Evolutionary conservation across 768 basidiomycete genomes (phyloP).

Genomic region (Suillus americanus): DNA sequence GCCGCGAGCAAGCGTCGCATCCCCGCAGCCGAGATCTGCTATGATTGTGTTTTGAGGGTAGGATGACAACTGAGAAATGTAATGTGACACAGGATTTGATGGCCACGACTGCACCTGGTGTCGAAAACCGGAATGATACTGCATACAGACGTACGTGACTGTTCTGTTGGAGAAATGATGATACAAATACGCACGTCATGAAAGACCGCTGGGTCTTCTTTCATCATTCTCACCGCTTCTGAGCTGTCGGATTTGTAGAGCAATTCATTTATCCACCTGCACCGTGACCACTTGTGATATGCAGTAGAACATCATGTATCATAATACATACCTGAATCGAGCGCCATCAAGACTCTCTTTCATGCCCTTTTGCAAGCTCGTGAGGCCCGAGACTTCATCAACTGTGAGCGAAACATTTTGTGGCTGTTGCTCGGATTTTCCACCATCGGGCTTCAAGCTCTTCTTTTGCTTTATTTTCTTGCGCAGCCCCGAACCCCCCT

Average conservation of each 20-base stretch:
- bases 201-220: constrained; percentile 76
- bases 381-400: constrained; percentile 41
- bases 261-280: constrained; percentile 87
- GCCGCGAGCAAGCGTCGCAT: constrained; percentile 80
- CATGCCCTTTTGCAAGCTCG: constrained; percentile 74
- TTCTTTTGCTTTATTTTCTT: constrained; percentile 22
- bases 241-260: constrained; percentile 85
- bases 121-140: constrained; percentile 95
- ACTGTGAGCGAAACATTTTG: constrained; percentile 15
- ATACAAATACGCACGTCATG: constrained; percentile 60
- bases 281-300: background rate
- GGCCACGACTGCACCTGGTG: constrained; percentile 94
- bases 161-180: constrained; percentile 14
- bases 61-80: constrained; percentile 61
- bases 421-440: constrained; percentile 21
- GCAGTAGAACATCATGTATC: too few relatives aligned
- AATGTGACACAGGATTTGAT: constrained; percentile 86
- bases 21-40: constrained; percentile 94
- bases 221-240: constrained; percentile 79
- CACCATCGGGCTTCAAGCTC: constrained; percentile 13
- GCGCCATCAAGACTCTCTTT: constrained; percentile 82
- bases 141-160: constrained; percentile 7
- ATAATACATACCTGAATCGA: constrained; percentile 67
- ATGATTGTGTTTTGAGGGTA: constrained; percentile 72
- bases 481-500: background rate